Evolutionary conservation across 768 basidiomycete species (phyloP).

Genomic region (Rhodotorula sphaerocarpa): DNA sequence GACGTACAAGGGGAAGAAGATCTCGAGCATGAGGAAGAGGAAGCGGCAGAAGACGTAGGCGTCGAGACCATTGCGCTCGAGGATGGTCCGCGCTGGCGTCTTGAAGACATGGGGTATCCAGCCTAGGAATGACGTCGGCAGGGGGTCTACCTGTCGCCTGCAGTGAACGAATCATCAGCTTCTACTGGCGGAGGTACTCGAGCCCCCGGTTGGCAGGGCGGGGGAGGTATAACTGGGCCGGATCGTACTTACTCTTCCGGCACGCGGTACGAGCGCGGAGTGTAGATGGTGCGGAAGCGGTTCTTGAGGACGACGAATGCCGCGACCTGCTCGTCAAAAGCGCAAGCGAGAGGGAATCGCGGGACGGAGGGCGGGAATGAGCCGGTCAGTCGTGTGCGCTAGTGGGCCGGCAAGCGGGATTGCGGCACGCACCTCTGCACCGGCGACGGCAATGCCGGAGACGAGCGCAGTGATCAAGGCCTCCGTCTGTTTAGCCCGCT

Average conservation of each 20-base stretch:
- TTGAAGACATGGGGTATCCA: slow-evolving; percentile 64
- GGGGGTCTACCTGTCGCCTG: slow-evolving; percentile 42
- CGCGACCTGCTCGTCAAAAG: slow-evolving; percentile 46
- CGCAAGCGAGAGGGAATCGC: slow-evolving; percentile 46
- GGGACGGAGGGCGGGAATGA: slow-evolving; percentile 24
- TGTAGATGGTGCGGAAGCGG: slow-evolving; percentile 79
- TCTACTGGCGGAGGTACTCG: slow-evolving; percentile 50
- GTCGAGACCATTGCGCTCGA: slow-evolving; percentile 69
- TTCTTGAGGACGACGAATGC: slow-evolving; percentile 75
- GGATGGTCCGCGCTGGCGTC: slow-evolving; percentile 58
- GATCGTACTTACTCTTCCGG: slow-evolving; percentile 48
- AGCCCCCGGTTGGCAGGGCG: no score
- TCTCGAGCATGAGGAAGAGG: slow-evolving; percentile 67
- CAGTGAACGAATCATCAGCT: slow-evolving; percentile 30
- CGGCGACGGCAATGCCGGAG: slow-evolving; percentile 57
- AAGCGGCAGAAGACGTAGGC: slow-evolving; percentile 91
- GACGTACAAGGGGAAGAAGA: slow-evolving; percentile 87
- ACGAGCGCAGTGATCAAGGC: slow-evolving; percentile 78
- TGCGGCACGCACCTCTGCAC: slow-evolving; percentile 30
- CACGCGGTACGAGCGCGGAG: slow-evolving; percentile 68
- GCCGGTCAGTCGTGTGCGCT: neutral
- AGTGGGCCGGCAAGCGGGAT: neutral
- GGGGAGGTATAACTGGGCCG: neutral
- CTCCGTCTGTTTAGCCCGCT: slow-evolving; percentile 18
- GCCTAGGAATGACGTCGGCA: slow-evolving; percentile 50